Percentiles rank a stretch among this genome's conserved stretches.
These are phyloP conservation scores for Paraurostyla sp. DNA, from an alignment of 73 alveolate genomes.

Conservation along the genomic window DNA sequence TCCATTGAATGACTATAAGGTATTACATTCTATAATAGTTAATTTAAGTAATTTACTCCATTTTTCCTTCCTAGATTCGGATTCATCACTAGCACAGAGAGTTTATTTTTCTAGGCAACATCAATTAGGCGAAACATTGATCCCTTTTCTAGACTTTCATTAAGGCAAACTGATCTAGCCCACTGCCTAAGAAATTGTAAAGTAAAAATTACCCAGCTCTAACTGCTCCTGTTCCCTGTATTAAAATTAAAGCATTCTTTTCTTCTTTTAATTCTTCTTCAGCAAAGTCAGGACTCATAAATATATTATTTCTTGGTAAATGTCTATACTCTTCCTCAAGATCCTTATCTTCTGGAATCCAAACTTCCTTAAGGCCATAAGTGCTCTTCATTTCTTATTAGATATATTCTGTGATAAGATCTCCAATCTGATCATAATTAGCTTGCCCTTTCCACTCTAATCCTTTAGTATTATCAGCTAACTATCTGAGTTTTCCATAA, in stretches of 20 bases:
- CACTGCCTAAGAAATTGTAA: slow-evolving; percentile 50
- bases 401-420: slow-evolving; percentile 39
- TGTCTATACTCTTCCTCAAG: slow-evolving; percentile 46
- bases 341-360: slow-evolving; percentile 53
- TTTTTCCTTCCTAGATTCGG: slow-evolving; percentile 84
- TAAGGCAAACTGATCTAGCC: slow-evolving; percentile 94
- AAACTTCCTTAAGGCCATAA: slow-evolving; percentile 58
- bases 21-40: slow-evolving; percentile 19
- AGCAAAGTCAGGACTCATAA: slow-evolving; percentile 61
- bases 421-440: slow-evolving; percentile 77
- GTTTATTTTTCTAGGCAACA: slow-evolving; percentile 77
- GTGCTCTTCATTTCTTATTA: slow-evolving; percentile 54
- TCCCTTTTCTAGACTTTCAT: slow-evolving; percentile 86
- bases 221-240: slow-evolving; percentile 93
- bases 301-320: slow-evolving; percentile 53
- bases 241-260: slow-evolving; percentile 61
- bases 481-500: slow-evolving; percentile 32
- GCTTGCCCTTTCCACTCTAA: slow-evolving; percentile 66
- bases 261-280: neutral
- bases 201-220: slow-evolving; percentile 80
- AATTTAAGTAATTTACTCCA: neutral
- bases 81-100: slow-evolving; percentile 81
- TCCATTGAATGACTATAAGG: slow-evolving; percentile 75
- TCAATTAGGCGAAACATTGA: slow-evolving; percentile 82
- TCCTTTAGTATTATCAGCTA: slow-evolving; percentile 19